A percentile compares a stretch with the other conserved stretches of the same genome.
Conservation (phyloP, 257 asterid species). For the Cynanchum wilfordii region DNA sequence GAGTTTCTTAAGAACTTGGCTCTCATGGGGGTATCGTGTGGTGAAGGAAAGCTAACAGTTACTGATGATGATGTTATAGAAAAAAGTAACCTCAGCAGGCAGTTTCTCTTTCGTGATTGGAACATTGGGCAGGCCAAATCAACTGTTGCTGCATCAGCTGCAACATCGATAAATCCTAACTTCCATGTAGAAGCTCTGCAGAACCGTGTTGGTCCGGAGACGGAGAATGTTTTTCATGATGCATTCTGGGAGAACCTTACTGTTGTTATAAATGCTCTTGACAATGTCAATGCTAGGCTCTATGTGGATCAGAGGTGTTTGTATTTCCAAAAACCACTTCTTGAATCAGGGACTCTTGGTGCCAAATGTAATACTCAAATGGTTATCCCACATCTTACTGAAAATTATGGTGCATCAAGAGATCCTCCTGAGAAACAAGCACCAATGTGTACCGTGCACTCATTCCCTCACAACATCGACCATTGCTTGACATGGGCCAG, state of each 20-base stretch:
- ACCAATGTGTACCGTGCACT: constrained; percentile 94
- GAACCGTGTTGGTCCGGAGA: constrained; percentile 86
- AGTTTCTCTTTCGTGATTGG: constrained; percentile 92
- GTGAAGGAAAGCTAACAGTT: constrained; percentile 63
- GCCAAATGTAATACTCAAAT: constrained; percentile 91
- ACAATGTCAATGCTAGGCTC: constrained; percentile 89
- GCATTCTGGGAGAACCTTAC: constrained; percentile 77
- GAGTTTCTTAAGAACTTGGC: constrained; percentile 90
- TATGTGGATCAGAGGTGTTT: constrained; percentile 94
- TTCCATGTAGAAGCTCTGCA: constrained; percentile 73
- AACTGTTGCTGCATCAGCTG: constrained; percentile 88
- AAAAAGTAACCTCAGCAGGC: constrained; percentile 94
- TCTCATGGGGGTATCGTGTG: constrained; percentile 83
- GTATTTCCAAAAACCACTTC: constrained; percentile 91
- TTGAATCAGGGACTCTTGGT: constrained; percentile 96
- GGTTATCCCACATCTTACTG: constrained; percentile 93
- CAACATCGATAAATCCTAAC: constrained; percentile 55
- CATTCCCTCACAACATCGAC: constrained; percentile 90
- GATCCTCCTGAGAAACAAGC: constrained; percentile 98
- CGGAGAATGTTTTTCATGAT: constrained; percentile 85
- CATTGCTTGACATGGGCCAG: constrained; percentile 98
- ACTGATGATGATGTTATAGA: constrained; percentile 96
- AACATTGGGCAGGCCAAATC: constrained; percentile 95
- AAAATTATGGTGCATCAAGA: constrained; percentile 90
- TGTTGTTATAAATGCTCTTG: constrained; percentile 82